Evolutionary conservation across 2,329 filamentous ascomycete genomes (phyloP).

Genomic region (Coleophoma cylindrospora): DNA sequence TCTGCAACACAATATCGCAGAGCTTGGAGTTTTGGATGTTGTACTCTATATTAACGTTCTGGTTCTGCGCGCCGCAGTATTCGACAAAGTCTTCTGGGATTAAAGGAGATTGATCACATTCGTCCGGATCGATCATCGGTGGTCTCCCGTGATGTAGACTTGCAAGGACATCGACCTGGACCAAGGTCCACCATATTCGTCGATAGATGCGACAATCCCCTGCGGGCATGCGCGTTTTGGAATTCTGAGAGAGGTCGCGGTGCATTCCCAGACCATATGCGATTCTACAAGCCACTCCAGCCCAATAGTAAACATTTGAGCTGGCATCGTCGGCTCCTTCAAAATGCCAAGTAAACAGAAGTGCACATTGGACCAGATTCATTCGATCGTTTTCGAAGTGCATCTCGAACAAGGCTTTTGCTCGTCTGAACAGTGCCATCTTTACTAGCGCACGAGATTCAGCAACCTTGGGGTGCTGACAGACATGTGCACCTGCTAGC

Average conservation of each 20-base stretch:
- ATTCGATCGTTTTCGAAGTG: constrained; percentile 23
- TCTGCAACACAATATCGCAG: constrained; percentile 5
- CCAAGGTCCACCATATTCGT: constrained; percentile 9
- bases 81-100: constrained; percentile 6
- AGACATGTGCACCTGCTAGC: constrained; percentile 22
- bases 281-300: constrained; percentile 21
- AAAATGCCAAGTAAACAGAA: constrained; percentile 23
- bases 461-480: constrained; percentile 17
- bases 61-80: constrained; percentile 1
- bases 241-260: constrained; percentile 8
- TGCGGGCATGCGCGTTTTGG: constrained; percentile 2
- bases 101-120: constrained; percentile 6
- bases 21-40: constrained; percentile 5
- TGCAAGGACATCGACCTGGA: constrained; percentile 5
- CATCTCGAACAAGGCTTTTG: constrained; percentile 21
- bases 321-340: constrained; percentile 17
- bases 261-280: constrained; percentile 24
- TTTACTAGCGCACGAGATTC: constrained; percentile 16
- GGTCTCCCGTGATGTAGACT: constrained; percentile 8
- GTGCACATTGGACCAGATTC: constrained; percentile 20
- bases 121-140: constrained; percentile 7
- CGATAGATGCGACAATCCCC: constrained; percentile 5
- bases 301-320: constrained; percentile 22
- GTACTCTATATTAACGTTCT: constrained; percentile 6
- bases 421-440: constrained; percentile 19